Evolutionary conservation across 129 eudicot species (phyloP), one percentile per base, ranked within the genome.

Genomic region (Logfia minima): DNA sequence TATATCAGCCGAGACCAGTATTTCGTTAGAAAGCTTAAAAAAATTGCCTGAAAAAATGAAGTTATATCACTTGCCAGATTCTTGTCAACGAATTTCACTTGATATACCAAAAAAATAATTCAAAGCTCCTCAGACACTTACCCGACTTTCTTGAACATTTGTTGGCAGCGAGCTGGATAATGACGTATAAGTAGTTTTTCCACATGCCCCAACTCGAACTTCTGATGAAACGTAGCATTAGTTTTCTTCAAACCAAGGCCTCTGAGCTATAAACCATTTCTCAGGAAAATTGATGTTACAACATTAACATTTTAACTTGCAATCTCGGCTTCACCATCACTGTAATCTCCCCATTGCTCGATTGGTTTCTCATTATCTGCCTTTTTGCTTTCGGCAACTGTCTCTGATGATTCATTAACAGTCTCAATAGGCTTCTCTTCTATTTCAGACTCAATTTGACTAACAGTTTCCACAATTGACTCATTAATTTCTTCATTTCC

Each of bases 311-410:
- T 28, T 88, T 77, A 88, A 81, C 84, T 83, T 77, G 85, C 59
- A 73, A 64, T 60, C 77, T 92, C 96, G 8, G 86, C 76, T 79
- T 93, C 98, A 75, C 78, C 76, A 6, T 93, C 98, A 55, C 92
- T 86, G 80, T 88, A 88, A 82, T 90, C 93, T 68, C 92, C 98
- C 93, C 96, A 90, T 28, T 86, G 70, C 83, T 93, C 88, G 32
- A 79, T 72, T 64, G 84, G 68, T 43, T 85, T 82, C 69, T 81
- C 88, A 55, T 85, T 86, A 16, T 24, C 71, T 6, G 70, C 67
- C 43, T 76, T 75, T 67, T 73, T 83, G 16, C 70, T 71, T 26
- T 75, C 21, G 14, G 81, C 79, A 32, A 60, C 52, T 10, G 63
- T 68, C 13, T 39, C 72, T n/a, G 55, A 4, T 35, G 71, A 19